Evolutionary conservation across 345 rosid species (phyloP).

Genomic region (Boechera divaricarpa): DNA sequence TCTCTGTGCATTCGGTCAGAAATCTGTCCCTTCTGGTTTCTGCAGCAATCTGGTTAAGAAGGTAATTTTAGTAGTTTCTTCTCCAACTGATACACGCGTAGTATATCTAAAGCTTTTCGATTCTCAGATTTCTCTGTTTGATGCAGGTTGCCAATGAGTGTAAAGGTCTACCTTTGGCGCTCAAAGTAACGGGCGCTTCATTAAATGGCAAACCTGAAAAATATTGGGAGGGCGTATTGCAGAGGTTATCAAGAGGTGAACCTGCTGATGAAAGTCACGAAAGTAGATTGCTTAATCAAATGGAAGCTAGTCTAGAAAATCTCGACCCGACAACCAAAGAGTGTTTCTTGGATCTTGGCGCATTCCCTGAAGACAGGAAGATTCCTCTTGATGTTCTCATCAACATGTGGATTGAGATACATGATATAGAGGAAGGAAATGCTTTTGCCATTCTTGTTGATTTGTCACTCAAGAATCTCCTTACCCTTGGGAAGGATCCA

Average conservation of each 20-base stretch:
- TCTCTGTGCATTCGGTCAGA: slow-evolving; percentile 72
- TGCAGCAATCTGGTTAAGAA: slow-evolving; percentile 63
- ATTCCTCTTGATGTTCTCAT: slow-evolving; percentile 87
- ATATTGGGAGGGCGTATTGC: slow-evolving; percentile 73
- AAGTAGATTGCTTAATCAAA: slow-evolving; percentile 66
- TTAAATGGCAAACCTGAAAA: slow-evolving; percentile 62
- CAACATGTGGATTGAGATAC: slow-evolving; percentile 86
- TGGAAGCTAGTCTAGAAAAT: slow-evolving; percentile 71
- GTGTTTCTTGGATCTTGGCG: slow-evolving; percentile 91
- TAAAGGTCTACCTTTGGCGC: slow-evolving; percentile 94
- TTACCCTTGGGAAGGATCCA: slow-evolving; percentile 81
- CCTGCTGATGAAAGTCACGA: slow-evolving; percentile 78
- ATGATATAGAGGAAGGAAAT: slow-evolving; percentile 58
- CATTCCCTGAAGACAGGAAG: slow-evolving; percentile 95
- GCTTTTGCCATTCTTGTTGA: slow-evolving; percentile 77
- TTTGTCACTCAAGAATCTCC: slow-evolving; percentile 78
- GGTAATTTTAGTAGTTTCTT: slow-evolving; percentile 46
- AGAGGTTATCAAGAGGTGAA: slow-evolving; percentile 70
- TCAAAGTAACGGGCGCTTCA: slow-evolving; percentile 92
- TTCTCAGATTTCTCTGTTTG: slow-evolving; percentile 30
- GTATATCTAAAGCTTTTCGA: neutral
- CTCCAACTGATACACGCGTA: slow-evolving; percentile 2
- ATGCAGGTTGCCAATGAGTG: slow-evolving; percentile 77
- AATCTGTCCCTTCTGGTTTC: slow-evolving; percentile 59
- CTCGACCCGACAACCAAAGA: slow-evolving; percentile 59